Percentiles rank a stretch among this genome's conserved stretches.
Conservation (phyloP, 148 eudicot genomes). For the Diospyros kaki region DNA sequence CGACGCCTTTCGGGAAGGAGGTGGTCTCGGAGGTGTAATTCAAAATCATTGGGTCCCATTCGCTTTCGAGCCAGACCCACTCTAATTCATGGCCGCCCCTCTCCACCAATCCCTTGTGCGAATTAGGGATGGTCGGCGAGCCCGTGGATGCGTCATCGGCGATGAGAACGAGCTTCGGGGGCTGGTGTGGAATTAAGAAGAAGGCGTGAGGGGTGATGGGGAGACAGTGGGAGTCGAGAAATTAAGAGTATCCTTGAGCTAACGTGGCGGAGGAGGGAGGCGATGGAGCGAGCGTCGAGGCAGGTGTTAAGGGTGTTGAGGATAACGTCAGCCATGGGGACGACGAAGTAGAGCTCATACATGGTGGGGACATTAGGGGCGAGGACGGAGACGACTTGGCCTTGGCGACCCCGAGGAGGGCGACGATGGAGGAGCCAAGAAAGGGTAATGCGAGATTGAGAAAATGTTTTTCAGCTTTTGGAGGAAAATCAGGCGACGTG, state of each 20-base stretch:
- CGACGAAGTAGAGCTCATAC: too few relatives aligned
- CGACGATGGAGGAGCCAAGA: background rate
- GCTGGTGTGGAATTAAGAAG: background rate
- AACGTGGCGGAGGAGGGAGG: conserved; percentile 4
- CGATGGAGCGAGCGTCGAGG: conserved; percentile 8
- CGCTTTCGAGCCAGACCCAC: background rate
- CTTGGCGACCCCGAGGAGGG: background rate
- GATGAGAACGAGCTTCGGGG: background rate
- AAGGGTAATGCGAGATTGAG: too few relatives aligned
- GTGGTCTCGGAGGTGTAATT: conserved; percentile 21
- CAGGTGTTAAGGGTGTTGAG: conserved; percentile 6
- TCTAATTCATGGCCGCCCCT: background rate
- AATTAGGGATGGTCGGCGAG: too few relatives aligned
- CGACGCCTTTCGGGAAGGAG: conserved; percentile 4
- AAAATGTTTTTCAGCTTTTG: too few relatives aligned
- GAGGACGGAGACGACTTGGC: background rate
- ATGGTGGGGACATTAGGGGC: background rate
- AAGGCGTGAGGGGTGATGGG: background rate
- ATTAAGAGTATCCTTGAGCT: conserved; percentile 9
- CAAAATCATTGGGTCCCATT: conserved; percentile 11
- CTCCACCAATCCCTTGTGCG: conserved; percentile 1
- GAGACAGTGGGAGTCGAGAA: conserved; percentile 3
- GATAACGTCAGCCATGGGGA: too few relatives aligned
- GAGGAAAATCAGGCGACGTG: too few relatives aligned
- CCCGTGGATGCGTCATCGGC: too few relatives aligned